Evolutionary conservation across 1,284 basidiomycete genomes (phyloP), one percentile per base, ranked within the genome.

Genomic region (Cerioporus squamosus): DNA sequence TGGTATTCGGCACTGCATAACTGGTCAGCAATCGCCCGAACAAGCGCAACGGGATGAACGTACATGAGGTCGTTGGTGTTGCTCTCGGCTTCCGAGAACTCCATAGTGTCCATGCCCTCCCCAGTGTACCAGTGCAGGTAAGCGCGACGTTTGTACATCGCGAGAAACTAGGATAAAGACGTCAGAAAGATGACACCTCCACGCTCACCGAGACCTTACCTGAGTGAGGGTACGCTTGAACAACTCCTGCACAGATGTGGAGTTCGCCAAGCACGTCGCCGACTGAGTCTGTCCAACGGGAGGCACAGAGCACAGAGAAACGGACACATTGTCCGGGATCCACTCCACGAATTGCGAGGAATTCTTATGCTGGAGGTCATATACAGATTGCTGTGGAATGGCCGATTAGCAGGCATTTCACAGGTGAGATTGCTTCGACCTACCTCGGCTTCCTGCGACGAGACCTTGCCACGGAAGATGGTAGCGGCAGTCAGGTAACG

Each of bases 121-220:
- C 87, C 90, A 18, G 89, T 92, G 75, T 95, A 95, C 91, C 94
- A 95, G 73, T 97, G 94, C 58, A 95, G 76, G 81, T 92, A 97
- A 2, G 95, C 94, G 52, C 82, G 80, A 45, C 94, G 84, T 72
- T 90, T 91, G 77, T 86, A 95, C 90, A 95, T 94, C 3, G 81
- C 77, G 1, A 83, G 64, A 77, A 95, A 96, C 86, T 95, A 50
- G 20, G 23, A 17, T 1, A 40, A 5, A 24, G n/a, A 10, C 18
- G n/a, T 48, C 3, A 36, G 26, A 10, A 38, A 43, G 15, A 20
- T 5, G 14, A 51, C 5, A 39, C 17, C 2, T 22, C n/a, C 22
- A 17, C 20, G 39, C 39, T 12, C 31, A 23, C 10, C 44, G 3
- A 36, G 48, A 44, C 58, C 79, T 44, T 55, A 87, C 86, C 66